Percentiles rank a stretch among this genome's conserved stretches.
phyloP scores from a whole-genome alignment of 495 filamentous ascomycete genomes.

The Friedmanniomyces endolithicus region DNA sequence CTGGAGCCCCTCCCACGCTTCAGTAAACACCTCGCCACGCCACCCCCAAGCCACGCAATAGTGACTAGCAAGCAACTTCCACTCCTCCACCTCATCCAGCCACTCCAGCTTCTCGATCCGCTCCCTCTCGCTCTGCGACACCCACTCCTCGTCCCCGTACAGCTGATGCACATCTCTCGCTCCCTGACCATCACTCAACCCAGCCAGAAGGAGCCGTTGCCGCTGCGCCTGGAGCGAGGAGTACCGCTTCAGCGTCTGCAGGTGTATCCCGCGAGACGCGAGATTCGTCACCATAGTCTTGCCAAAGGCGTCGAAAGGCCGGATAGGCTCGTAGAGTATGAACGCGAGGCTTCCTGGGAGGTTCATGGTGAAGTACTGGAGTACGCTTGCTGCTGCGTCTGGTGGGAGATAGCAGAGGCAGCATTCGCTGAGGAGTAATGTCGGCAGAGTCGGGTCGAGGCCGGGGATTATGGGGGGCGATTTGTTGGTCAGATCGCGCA shows the following conservation, averaged over 20 bases:
- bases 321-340: constrained; percentile 80
- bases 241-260: constrained; percentile 70
- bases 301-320: constrained; percentile 73
- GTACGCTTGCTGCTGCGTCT: constrained; percentile 44
- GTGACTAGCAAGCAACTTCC: constrained; percentile 73
- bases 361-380: constrained; percentile 51
- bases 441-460: constrained; percentile 45
- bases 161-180: constrained; percentile 61
- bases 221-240: constrained; percentile 52
- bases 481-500: constrained; percentile 44
- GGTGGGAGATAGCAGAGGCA: constrained; percentile 78
- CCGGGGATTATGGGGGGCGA: constrained; percentile 23
- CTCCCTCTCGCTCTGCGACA: constrained; percentile 59
- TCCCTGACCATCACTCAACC: constrained; percentile 40
- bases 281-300: constrained; percentile 85
- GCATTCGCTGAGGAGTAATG: constrained; percentile 81
- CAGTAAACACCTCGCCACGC: constrained; percentile 35
- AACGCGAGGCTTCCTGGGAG: constrained; percentile 45
- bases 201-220: constrained; percentile 49
- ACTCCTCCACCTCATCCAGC: constrained; percentile 93
- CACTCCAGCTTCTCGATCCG: constrained; percentile 69
- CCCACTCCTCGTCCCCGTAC: constrained; percentile 54
- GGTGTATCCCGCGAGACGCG: constrained; percentile 64
- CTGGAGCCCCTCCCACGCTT: constrained; percentile 14
- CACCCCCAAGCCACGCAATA: constrained; percentile 86